Conservation (phyloP, 2,329 filamentous ascomycete species). For the Penicillium concentricum region DNA sequence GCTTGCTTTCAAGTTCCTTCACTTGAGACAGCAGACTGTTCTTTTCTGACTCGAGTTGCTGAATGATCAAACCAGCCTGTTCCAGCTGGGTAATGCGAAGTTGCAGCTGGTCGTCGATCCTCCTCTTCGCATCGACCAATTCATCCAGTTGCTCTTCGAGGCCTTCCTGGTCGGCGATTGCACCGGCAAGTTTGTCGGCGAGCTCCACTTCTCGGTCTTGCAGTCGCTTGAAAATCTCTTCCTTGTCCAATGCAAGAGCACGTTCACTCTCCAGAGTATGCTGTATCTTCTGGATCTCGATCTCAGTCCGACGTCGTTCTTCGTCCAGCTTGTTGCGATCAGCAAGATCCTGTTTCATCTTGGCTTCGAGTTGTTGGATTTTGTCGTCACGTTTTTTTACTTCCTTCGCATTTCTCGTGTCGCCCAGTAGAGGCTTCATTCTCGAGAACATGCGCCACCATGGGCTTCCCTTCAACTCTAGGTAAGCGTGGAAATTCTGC, state of each 20-base stretch:
- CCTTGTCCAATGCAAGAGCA: constrained; percentile 93
- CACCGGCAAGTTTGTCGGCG: constrained; percentile 86
- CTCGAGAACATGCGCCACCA: constrained; percentile 96
- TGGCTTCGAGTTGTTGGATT: constrained; percentile 81
- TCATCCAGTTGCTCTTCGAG: constrained; percentile 92
- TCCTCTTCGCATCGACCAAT: constrained; percentile 83
- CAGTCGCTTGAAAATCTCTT: constrained; percentile 97
- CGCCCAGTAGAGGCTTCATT: constrained; percentile 92
- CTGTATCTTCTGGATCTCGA: constrained; percentile 84
- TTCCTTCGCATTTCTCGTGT: constrained; percentile 85
- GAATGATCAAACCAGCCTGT: constrained; percentile 84
- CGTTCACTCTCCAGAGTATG: constrained; percentile 94
- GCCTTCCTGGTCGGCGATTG: constrained; percentile 89
- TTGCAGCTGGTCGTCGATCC: constrained; percentile 80
- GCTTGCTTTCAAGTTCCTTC: constrained; percentile 65
- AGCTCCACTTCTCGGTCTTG: constrained; percentile 89
- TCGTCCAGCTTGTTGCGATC: constrained; percentile 83
- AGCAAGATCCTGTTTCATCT: constrained; percentile 72
- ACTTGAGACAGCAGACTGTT: constrained; percentile 67
- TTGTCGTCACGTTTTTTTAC: constrained; percentile 94
- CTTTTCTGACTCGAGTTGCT: constrained; percentile 83
- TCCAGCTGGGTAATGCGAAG: constrained; percentile 78
- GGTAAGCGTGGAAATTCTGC: constrained; percentile 87
- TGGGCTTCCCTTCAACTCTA: constrained; percentile 83
- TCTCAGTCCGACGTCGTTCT: constrained; percentile 80